Evolutionary conservation across 1,284 basidiomycete genomes (phyloP).

Genomic region (Melampsora larici-populina): DNA sequence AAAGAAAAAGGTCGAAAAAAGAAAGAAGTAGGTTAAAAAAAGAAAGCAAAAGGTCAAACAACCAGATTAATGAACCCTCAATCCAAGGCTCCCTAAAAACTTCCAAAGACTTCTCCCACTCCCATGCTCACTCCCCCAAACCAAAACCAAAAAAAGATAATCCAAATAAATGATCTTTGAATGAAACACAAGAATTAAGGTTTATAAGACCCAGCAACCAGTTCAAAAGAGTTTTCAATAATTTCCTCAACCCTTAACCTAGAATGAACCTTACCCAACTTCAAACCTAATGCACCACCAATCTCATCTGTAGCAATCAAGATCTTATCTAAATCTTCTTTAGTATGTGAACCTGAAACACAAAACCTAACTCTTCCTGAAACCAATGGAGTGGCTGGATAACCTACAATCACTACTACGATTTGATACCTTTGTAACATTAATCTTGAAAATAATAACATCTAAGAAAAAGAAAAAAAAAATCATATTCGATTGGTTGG

Average conservation of each 20-base stretch:
- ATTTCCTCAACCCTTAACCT: conserved; percentile 12
- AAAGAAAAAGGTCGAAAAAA: too few relatives aligned
- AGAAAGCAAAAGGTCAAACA: too few relatives aligned
- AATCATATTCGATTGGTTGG: too few relatives aligned
- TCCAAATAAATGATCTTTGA: too few relatives aligned
- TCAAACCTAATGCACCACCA: conserved; percentile 77
- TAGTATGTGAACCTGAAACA: conserved; percentile 89
- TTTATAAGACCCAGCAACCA: not conserved
- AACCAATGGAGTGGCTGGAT: conserved; percentile 83
- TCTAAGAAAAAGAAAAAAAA: not conserved
- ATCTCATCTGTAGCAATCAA: conserved; percentile 88
- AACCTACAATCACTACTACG: conserved; percentile 52
- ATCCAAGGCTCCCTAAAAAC: too few relatives aligned
- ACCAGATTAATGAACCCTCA: too few relatives aligned
- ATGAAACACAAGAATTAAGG: too few relatives aligned
- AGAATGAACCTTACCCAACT: conserved; percentile 47
- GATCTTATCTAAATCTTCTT: conserved; percentile 87
- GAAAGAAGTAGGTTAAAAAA: too few relatives aligned
- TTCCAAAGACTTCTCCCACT: too few relatives aligned
- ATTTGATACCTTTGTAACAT: conserved; percentile 45
- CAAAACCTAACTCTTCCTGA: conserved; percentile 90
- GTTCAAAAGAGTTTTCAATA: not conserved
- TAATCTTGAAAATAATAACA: conserved; percentile 28
- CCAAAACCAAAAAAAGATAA: too few relatives aligned
- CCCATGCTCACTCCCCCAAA: too few relatives aligned